phyloP scores from a whole-genome alignment of 306 rosid species.

The Psophocarpus tetragonolobus region DNA sequence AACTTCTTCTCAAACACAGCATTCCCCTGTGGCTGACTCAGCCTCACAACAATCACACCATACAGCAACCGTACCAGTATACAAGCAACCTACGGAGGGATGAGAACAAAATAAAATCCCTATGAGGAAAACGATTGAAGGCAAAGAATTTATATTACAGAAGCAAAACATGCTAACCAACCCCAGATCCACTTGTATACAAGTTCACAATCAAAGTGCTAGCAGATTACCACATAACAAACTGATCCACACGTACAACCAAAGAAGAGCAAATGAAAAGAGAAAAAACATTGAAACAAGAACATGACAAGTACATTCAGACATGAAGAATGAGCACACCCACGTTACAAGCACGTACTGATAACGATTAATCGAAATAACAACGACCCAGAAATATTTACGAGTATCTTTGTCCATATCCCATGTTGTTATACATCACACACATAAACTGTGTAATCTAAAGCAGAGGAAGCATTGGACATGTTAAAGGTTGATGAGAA shows the following conservation, averaged over 20 bases:
- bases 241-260: conserved; percentile 18
- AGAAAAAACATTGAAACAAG: neutral
- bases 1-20: neutral
- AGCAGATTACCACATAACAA: neutral
- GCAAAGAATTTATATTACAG: conserved; percentile 19
- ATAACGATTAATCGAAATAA: conserved; percentile 36
- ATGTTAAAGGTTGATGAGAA: conserved; percentile 21
- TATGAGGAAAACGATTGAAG: neutral
- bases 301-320: conserved; percentile 36
- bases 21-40: neutral
- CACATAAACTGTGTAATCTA: conserved; percentile 26
- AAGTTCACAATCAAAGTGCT: neutral
- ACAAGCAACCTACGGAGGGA: neutral
- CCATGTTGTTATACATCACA: neutral
- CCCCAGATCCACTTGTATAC: conserved; percentile 49
- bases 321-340: conserved; percentile 29
- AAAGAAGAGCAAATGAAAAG: conserved; percentile 24
- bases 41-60: neutral
- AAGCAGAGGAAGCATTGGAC: conserved; percentile 35
- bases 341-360: conserved; percentile 18
- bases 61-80: neutral
- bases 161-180: conserved; percentile 25
- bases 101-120: neutral
- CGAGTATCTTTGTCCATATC: conserved; percentile 29
- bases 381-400: conserved; percentile 31